Base-by-base conservation (phyloP, 768 basidiomycete genomes). In the Tephrocybe sp. region DNA sequence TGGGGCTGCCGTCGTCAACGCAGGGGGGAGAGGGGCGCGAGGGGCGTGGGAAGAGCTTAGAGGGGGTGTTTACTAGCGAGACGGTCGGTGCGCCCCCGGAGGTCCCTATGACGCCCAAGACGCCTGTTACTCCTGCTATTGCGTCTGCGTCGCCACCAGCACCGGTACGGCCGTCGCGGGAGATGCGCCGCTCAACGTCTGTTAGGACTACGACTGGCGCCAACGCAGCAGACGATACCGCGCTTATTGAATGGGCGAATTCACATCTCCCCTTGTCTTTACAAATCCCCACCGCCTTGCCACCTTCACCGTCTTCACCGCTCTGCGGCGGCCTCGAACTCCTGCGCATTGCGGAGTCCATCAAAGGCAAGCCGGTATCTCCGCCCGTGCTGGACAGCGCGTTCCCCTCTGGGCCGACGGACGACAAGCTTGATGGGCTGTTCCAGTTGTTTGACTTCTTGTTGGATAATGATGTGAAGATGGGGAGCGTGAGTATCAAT, bases 401-500 rank as follows among this genome's bases (percentile, higher is more conserved):
- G 0, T 97, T 96, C 73, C 87, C 87, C 2, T 64, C 72, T 8
- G 79, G 78, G 35, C 68, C 78, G 11, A 73, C 75, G 54, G 87
- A 93, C 62, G 87, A 95, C 57, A 89, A 87, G 57, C 72, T 96
- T 12, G 90, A 92, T 22, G 92, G 93, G 13, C 72, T 96, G 23
- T 94, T 96, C 73, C 77, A 81, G 50, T 71, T 96, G 49, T 96
- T 97, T 69, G 95, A 98, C 68, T 94, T 92, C 68, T 69, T 97
- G 49, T 78, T 98, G 41, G 92, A 95, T 60, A 91, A 92, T 53
- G 93, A 93, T 43, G 84, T 95, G 51, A 87, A 88, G 70, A 90
- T 96, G 75, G 94, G 89, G 8, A 82, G 84, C 54, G 87, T 98
- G 30, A 93, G 89, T 60, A 95, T 97, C 69, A 96, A 96, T 63